phyloP scores from a whole-genome alignment of 805 yeast genomes.

The Wickerhamiella hasegawae region DNA sequence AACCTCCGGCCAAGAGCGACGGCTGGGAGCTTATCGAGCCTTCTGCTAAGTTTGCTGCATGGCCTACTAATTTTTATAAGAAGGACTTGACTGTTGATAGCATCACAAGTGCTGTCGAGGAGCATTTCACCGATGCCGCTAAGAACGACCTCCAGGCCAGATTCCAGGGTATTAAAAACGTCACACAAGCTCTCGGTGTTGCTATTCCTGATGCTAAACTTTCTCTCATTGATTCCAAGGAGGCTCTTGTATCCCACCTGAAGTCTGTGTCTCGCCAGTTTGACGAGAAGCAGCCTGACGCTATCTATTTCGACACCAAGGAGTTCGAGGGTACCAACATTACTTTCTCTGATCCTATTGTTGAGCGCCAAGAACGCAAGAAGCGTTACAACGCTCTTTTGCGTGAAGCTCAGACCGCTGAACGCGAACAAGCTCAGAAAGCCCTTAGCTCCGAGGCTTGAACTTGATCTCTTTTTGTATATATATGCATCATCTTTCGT shows the following conservation, averaged over 20 bases:
- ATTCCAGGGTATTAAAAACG: constrained; percentile 32
- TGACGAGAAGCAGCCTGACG: constrained; percentile 61
- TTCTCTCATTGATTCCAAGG: constrained; percentile 27
- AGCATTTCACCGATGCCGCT: constrained; percentile 5
- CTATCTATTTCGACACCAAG: constrained; percentile 40
- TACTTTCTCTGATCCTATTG: constrained; percentile 30
- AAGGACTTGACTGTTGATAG: constrained; percentile 10
- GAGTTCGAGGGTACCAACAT: constrained; percentile 40
- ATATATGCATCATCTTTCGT: neutral
- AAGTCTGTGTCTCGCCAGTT: constrained; percentile 28
- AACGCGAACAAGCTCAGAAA: constrained; percentile 15
- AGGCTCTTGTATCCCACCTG: constrained; percentile 24
- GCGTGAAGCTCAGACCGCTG: constrained; percentile 27
- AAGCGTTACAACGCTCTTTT: constrained; percentile 32
- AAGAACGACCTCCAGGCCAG: constrained; percentile 32
- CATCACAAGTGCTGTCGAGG: constrained; percentile 7
- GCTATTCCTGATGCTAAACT: constrained; percentile 38
- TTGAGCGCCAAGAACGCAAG: constrained; percentile 31
- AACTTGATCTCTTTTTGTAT: neutral
- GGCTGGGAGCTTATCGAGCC: constrained; percentile 10
- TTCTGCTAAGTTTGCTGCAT: constrained; percentile 16
- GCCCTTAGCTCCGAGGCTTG: too few species aligned
- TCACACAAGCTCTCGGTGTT: constrained; percentile 34
- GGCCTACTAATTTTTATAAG: constrained; percentile 17
- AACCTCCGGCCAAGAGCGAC: constrained; percentile 1